Conservation (phyloP, 495 filamentous ascomycete genomes). For the Aspergillus ostianus region DNA sequence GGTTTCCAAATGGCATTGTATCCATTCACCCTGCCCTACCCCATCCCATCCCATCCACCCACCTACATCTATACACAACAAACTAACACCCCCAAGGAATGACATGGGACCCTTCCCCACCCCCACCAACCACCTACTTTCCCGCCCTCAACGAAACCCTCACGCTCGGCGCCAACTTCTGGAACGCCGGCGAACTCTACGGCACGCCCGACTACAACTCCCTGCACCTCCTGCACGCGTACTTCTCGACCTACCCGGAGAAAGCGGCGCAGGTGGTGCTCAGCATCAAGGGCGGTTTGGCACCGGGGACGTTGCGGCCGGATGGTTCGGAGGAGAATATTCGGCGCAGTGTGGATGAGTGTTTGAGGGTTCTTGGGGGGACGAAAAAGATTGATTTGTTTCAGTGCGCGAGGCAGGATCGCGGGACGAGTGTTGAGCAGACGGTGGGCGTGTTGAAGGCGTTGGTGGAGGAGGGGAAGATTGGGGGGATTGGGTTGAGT, state of each 20-base stretch:
- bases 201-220: constrained; percentile 68
- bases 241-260: constrained; percentile 60
- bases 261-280: constrained; percentile 59
- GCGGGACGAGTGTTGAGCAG: constrained; percentile 56
- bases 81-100: constrained; percentile 48
- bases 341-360: constrained; percentile 65
- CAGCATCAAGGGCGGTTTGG: constrained; percentile 57
- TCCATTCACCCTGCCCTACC: neutral
- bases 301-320: constrained; percentile 31
- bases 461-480: constrained; percentile 71
- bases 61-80: neutral
- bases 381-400: constrained; percentile 84
- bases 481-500: constrained; percentile 73
- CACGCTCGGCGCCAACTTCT: constrained; percentile 65
- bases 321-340: constrained; percentile 64
- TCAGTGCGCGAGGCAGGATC: constrained; percentile 72
- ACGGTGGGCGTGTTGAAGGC: constrained; percentile 56
- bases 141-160: constrained; percentile 66
- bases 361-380: constrained; percentile 54
- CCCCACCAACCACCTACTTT: constrained; percentile 61
- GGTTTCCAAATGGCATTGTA: neutral
- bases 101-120: constrained; percentile 66
- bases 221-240: constrained; percentile 54
- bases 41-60: neutral
- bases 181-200: constrained; percentile 83